These are phyloP conservation scores for Lichenothelia convexa DNA, from an alignment of 495 filamentous ascomycete species.

Conservation along the genomic window DNA sequence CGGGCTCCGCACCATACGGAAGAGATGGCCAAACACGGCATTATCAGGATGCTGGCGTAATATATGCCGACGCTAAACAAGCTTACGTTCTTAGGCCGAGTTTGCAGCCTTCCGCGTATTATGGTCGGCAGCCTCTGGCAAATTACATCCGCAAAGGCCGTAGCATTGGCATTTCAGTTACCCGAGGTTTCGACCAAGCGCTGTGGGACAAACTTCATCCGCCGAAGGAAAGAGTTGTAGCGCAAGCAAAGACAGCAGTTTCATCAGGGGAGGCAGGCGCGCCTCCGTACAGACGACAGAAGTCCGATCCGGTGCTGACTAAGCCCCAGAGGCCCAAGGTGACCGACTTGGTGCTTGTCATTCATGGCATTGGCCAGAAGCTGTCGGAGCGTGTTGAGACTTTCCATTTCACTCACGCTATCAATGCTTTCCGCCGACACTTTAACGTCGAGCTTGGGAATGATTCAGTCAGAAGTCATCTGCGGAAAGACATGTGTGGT, in stretches of 20 bases:
- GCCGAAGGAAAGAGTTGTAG: constrained; percentile 29
- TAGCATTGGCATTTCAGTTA: constrained; percentile 66
- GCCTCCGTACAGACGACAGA: constrained; percentile 14
- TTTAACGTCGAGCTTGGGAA: constrained; percentile 71
- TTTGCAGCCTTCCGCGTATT: constrained; percentile 61
- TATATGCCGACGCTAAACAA: constrained; percentile 56
- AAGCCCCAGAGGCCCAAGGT: constrained; percentile 48
- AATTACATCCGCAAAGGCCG: constrained; percentile 66
- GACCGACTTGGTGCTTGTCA: constrained; percentile 74
- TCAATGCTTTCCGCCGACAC: constrained; percentile 73
- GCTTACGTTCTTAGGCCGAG: constrained; percentile 70
- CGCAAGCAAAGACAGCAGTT: constrained; percentile 31
- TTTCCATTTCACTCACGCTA: constrained; percentile 89
- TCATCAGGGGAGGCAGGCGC: constrained; percentile 17
- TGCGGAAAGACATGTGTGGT: constrained; percentile 50
- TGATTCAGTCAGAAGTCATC: constrained; percentile 48
- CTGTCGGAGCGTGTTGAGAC: constrained; percentile 90
- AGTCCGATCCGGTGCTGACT: constrained; percentile 24
- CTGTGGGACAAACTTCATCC: constrained; percentile 63
- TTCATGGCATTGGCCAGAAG: constrained; percentile 94
- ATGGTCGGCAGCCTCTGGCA: constrained; percentile 55
- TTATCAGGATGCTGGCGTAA: constrained; percentile 55
- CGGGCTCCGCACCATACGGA: constrained; percentile 17
- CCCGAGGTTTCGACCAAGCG: constrained; percentile 66
- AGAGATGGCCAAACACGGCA: constrained; percentile 17